Evolutionary conservation across 2,329 filamentous ascomycete species (phyloP).

Genomic region (Epichloe sylvatica): DNA sequence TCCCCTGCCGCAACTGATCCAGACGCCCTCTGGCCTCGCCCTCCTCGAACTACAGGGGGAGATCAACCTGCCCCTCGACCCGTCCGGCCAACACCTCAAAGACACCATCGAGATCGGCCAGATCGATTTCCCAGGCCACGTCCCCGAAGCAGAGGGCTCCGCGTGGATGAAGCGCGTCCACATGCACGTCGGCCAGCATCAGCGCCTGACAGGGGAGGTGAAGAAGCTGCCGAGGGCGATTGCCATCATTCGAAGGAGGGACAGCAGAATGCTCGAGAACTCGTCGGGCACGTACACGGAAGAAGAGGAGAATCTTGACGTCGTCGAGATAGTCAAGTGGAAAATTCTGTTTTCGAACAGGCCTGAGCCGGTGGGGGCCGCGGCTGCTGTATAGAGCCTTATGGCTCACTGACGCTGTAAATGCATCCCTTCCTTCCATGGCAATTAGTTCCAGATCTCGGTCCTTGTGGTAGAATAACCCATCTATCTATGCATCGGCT

Average conservation of each 20-base stretch:
- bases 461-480: too few relatives aligned
- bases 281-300: constrained; percentile 25
- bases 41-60: constrained; percentile 86
- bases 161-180: constrained; percentile 86
- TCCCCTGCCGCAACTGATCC: constrained; percentile 67
- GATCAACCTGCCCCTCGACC: constrained; percentile 54
- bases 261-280: constrained; percentile 27
- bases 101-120: constrained; percentile 43
- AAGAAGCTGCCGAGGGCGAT: constrained; percentile 71
- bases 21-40: constrained; percentile 79
- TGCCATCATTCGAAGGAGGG: constrained; percentile 56
- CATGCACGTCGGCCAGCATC: constrained; percentile 76
- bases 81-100: constrained; percentile 16
- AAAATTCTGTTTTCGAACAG: constrained; percentile 75
- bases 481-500: too few relatives aligned
- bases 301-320: constrained; percentile 48
- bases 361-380: constrained; percentile 66
- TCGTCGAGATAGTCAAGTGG: constrained; percentile 75
- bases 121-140: constrained; percentile 66
- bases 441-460: too few relatives aligned
- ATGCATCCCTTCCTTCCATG: too few relatives aligned
- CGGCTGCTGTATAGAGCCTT: constrained; percentile 2
- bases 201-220: constrained; percentile 77
- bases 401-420: too few relatives aligned
- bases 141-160: constrained; percentile 31